Evolutionary conservation across 176 grass and related monocot species (phyloP), one percentile per base, ranked within the genome.

Genomic region (Thalia dealbata): DNA sequence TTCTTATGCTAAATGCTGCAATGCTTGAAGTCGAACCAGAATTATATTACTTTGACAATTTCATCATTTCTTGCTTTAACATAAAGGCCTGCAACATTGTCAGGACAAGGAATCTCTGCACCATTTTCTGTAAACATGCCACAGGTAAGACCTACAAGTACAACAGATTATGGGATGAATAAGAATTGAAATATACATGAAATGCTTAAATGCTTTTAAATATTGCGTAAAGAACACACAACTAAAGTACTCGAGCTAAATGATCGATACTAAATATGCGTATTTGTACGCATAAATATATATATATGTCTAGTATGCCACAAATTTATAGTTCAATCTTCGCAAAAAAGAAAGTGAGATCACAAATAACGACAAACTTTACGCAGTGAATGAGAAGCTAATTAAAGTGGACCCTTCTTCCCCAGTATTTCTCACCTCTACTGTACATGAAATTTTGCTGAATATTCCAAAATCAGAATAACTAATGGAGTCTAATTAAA

Each of bases 121-220:
- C 80, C 92, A 82, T 88, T 61, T 82, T 80, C 90, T 67, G 42
- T 97, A 86, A 92, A 97, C 78, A 92, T 85, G 43, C 89, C 93
- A 86, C 81, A 88, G 43, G 93, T 88, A 80, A 97, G 93, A 48
- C 89, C 89, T 97, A 73, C 63, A 91, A 81, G 50, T 41, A 65
- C 21, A 60, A 43, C 13, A 44, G n/a, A n/a, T n/a, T n/a, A n/a
- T n/a, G n/a, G n/a, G 23, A 58, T 58, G 22, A 15, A 24, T 63
- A 68, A 58, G 54, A 58, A 5, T 68, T 68, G 14, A 43, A n/a
- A 68, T 44, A 13, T 14, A 63, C 14, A 28, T 2, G 38, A 11
- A 68, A 68, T 19, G 38, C 44, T 43, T n/a, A 44, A 44, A 18
- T 22, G 35, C 32, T 68, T 43, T 43, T 68, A n/a, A n/a, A n/a